Evolutionary conservation across 2,329 filamentous ascomycete species (phyloP).

Genomic region (Hortaea sp.): DNA sequence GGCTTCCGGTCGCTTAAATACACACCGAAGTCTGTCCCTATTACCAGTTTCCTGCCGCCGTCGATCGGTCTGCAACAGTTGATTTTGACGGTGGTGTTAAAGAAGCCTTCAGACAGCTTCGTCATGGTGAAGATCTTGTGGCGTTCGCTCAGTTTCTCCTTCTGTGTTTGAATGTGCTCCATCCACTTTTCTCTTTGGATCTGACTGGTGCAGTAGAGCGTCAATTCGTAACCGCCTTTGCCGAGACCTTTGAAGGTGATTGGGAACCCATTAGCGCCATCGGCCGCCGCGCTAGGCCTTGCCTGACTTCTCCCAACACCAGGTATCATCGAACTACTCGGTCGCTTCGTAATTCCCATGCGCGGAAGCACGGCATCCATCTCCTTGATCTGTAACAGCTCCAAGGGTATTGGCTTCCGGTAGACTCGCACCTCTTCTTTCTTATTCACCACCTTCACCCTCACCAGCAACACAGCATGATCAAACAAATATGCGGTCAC

Average conservation of each 20-base stretch:
- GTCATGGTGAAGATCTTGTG: conserved; percentile 62
- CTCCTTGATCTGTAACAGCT: conserved; percentile 84
- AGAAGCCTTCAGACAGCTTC: conserved; percentile 73
- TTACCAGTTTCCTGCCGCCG: conserved; percentile 86
- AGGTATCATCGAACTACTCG: conserved; percentile 74
- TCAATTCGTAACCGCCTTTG: conserved; percentile 88
- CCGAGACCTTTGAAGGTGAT: conserved; percentile 95
- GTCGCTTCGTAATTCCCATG: conserved; percentile 68
- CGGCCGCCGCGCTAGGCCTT: conserved; percentile 33
- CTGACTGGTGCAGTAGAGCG: conserved; percentile 76
- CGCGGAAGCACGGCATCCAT: conserved; percentile 93
- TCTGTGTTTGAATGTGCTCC: conserved; percentile 85
- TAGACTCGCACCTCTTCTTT: conserved; percentile 92
- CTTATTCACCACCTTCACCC: conserved; percentile 86
- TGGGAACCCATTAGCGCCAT: conserved; percentile 57
- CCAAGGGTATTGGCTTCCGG: conserved; percentile 85
- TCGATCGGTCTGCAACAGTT: conserved; percentile 94
- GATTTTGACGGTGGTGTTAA: conserved; percentile 77
- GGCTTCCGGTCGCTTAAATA: conserved; percentile 85
- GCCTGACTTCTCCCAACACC: conserved; percentile 41
- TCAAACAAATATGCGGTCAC: conserved; percentile 95
- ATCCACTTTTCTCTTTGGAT: conserved; percentile 92
- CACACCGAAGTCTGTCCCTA: conserved; percentile 88
- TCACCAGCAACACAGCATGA: conserved; percentile 83
- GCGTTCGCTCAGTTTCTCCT: conserved; percentile 69